Conservation (phyloP, 2,329 filamentous ascomycete genomes). For the Clonostachys rosea region DNA sequence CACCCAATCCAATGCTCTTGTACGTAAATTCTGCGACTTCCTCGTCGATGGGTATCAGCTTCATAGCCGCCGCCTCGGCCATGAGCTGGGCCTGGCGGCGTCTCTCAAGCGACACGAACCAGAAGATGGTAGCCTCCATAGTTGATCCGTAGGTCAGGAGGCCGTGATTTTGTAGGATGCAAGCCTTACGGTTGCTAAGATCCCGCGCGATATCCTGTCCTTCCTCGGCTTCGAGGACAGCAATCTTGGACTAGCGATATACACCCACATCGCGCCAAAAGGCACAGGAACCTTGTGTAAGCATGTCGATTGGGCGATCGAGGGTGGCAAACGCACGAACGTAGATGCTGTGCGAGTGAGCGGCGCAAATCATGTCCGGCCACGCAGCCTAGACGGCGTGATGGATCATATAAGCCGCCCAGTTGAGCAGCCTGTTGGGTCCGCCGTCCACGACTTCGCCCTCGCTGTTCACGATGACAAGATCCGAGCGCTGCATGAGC, state of each 20-base stretch:
- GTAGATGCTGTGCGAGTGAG: slow-evolving; percentile 50
- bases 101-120: slow-evolving; percentile 44
- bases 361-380: slow-evolving; percentile 48
- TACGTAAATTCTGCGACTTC: slow-evolving; percentile 53
- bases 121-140: slow-evolving; percentile 62
- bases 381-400: slow-evolving; percentile 46
- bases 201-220: slow-evolving; percentile 51
- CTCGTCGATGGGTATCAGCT: slow-evolving; percentile 21
- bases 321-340: slow-evolving; percentile 56
- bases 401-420: slow-evolving; percentile 18
- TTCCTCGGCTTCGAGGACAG: slow-evolving; percentile 57
- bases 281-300: slow-evolving; percentile 57
- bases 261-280: slow-evolving; percentile 48
- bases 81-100: slow-evolving; percentile 24
- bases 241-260: slow-evolving; percentile 44
- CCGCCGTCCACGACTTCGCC: slow-evolving; percentile 63
- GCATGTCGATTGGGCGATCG: slow-evolving; percentile 58
- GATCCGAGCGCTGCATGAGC: slow-evolving; percentile 56
- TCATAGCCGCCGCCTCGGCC: slow-evolving; percentile 17
- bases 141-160: slow-evolving; percentile 58
- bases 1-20: slow-evolving; percentile 56
- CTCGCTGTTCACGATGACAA: slow-evolving; percentile 60
- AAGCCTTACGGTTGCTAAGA: slow-evolving; percentile 46
- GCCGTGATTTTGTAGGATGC: slow-evolving; percentile 61
- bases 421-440: slow-evolving; percentile 19